A percentile compares a stretch with the other conserved stretches of the same genome.
phyloP scores from a whole-genome alignment of 2,329 filamentous ascomycete genomes.

The Cladosporium sp. region DNA sequence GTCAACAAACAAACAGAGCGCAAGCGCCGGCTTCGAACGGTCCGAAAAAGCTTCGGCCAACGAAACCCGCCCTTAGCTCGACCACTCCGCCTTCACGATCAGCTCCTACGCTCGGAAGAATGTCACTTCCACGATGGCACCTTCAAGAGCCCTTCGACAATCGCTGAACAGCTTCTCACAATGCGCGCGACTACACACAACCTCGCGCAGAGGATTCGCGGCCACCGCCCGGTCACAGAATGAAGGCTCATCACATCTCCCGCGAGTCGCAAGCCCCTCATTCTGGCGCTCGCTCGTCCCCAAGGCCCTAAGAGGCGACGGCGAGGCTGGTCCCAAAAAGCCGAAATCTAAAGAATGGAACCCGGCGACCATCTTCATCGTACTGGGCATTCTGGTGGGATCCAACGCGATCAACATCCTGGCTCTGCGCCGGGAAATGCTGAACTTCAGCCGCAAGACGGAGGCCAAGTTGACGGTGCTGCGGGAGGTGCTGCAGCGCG shows the following conservation, averaged over 20 bases:
- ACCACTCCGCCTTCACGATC: too few species aligned
- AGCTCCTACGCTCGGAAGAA: neutral
- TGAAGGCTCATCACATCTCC: conserved; percentile 23
- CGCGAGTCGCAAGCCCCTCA: conserved; percentile 31
- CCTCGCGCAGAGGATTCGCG: conserved; percentile 1
- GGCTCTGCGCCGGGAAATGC: conserved; percentile 69
- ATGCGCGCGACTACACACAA: conserved; percentile 1
- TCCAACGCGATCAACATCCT: conserved; percentile 96
- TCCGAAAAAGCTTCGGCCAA: conserved; percentile 11
- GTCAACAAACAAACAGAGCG: conserved; percentile 12
- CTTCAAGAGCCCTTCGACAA: conserved; percentile 13
- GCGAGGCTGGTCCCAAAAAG: neutral
- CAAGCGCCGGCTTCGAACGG: conserved; percentile 1
- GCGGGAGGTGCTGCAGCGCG: conserved; percentile 67
- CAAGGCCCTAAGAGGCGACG: conserved; percentile 26
- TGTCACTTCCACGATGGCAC: conserved; percentile 13
- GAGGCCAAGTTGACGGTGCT: conserved; percentile 75
- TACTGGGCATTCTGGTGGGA: conserved; percentile 72
- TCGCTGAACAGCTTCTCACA: conserved; percentile 12
- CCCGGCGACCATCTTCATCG: conserved; percentile 64
- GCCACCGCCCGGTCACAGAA: conserved; percentile 11
- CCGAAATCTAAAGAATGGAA: conserved; percentile 37
- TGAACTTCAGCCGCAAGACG: conserved; percentile 67
- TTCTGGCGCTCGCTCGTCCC: conserved; percentile 35
- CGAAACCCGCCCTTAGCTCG: neutral